Evolutionary conservation across 768 basidiomycete species (phyloP), one percentile per base, ranked within the genome.

Genomic region (Fomitopsis serialis): DNA sequence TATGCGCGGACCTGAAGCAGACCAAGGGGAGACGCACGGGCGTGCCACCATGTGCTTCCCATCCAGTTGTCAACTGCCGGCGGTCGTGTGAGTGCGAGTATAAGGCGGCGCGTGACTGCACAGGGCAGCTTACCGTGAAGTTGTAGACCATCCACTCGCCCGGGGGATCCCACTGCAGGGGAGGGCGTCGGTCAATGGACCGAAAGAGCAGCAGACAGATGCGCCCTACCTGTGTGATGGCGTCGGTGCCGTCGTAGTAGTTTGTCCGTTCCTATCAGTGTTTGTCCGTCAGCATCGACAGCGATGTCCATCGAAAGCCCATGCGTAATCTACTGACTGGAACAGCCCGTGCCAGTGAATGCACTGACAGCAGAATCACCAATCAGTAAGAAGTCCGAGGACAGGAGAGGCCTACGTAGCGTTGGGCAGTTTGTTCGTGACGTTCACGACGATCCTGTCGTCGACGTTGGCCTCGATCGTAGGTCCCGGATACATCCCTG

Each of bases 41-140:
- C 62, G 36, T 79, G 78, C 69, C 73, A 79, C 78, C 78, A 79
- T 19, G 70, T 78, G 0, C 75, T 76, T 1, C 78, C 78, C 0
- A 67, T 70, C 58, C 72, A 77, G 13, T 69, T 68, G 19, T 73
- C 71, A 37, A 79, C 60, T 5, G 47, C 19, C 13, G 21, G 44
- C 29, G 15, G 19, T 40, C 15, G 19, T 19, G 19, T 40, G 37
- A 40, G 37, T 17, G 19, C 13, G 37, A 40, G 19, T 19, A 35
- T n/a, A 43, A 22, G 19, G 42, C 44, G 21, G 6, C 9, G 21
- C 22, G 44, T 21, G 44, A 27, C 22, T 5, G 11, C 6, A 32
- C 6, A 32, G 6, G 29, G 29, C 29, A 11, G 24, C 35, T 15
- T 17, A 55, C 48, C 22, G 52, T 50, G 48, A 46, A 50, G 52